Evolutionary conservation across 2,329 filamentous ascomycete species (phyloP).

Genomic region (Apiospora marii): DNA sequence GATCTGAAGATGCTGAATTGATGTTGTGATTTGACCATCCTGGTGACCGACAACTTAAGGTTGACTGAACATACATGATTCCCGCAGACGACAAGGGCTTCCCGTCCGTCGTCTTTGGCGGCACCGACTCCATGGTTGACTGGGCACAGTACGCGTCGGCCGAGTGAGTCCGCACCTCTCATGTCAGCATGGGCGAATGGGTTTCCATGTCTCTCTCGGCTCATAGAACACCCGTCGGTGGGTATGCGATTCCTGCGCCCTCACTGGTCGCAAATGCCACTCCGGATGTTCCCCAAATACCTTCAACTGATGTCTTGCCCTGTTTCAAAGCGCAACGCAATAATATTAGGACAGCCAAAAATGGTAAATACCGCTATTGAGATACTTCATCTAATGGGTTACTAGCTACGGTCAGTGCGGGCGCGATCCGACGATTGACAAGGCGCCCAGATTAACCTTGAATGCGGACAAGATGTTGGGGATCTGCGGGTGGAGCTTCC

Average conservation of each 20-base stretch:
- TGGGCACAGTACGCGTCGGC: not conserved
- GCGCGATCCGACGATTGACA: not conserved
- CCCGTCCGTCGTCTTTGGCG: not conserved
- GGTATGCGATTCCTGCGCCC: not conserved
- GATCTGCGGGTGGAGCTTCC: constrained; percentile 47
- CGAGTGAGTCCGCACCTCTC: not conserved
- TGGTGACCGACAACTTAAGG: not conserved
- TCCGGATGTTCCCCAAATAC: constrained; percentile 15
- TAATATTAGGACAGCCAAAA: not conserved
- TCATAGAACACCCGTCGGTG: not conserved
- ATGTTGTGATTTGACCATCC: not conserved
- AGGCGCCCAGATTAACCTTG: constrained; percentile 9
- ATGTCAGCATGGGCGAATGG: not conserved
- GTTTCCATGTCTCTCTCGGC: not conserved
- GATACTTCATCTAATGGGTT: constrained; percentile 1
- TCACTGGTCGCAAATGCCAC: not conserved
- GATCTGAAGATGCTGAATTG: not conserved
- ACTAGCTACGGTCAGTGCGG: not conserved
- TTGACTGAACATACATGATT: not conserved
- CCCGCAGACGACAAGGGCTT: not conserved
- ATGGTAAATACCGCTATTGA: not conserved
- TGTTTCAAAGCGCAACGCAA: constrained; percentile 8
- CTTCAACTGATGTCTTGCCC: not conserved
- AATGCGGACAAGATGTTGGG: constrained; percentile 53
- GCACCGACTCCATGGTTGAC: not conserved